Base-by-base conservation (phyloP, 352 stramenopile species). In the Hyaloperonospora brassicae region DNA sequence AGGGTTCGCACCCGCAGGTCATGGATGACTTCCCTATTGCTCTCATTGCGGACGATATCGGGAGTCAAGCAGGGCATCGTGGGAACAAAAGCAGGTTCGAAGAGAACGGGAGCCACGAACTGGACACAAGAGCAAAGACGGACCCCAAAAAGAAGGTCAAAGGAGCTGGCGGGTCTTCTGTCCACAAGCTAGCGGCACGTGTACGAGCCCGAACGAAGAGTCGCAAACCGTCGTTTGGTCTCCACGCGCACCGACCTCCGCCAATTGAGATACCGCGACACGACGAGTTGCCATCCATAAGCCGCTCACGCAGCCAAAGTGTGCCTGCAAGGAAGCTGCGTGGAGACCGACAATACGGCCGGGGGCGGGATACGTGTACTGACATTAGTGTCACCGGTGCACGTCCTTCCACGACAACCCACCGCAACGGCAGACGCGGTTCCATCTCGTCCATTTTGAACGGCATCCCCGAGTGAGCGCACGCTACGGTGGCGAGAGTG, bases 371-470 rank as follows among this genome's bases (percentile, higher is more conserved):
- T 39, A 50, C 44, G 42, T 21, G 38, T 5, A 42, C 21, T 6
- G 39, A 48, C 12, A 23, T 34, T 9, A 51, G 40, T 17, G 39
- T 24, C 23, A 36, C 41, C 50, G 52, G 52, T 17, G 62, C 72
- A 47, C 63, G 73, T 6, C 75, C 77, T 31, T 80, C 73, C 12
- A 88, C 74, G 0, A 79, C 70, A 34, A 86, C 69, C 51, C 70
- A 79, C 6, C 66, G 69, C 44, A 81, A 72, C 52, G 71, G 73
- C 34, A 74, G 72, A 27, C 78, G 78, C 21, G 75, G 76, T 39
- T 86, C 75, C 23, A 89, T 89, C 42, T 84, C 72, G 40, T 86
- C 78, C 25, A 86, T 89, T 59, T 70, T 89, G 47, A 85, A 77
- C 53, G 70, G 79, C 35, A 64, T 68, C 6, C 47, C 55, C 14